Evolutionary conservation across 108 stramenopile genomes (phyloP).

Genomic region (Skeletonema marinoi): DNA sequence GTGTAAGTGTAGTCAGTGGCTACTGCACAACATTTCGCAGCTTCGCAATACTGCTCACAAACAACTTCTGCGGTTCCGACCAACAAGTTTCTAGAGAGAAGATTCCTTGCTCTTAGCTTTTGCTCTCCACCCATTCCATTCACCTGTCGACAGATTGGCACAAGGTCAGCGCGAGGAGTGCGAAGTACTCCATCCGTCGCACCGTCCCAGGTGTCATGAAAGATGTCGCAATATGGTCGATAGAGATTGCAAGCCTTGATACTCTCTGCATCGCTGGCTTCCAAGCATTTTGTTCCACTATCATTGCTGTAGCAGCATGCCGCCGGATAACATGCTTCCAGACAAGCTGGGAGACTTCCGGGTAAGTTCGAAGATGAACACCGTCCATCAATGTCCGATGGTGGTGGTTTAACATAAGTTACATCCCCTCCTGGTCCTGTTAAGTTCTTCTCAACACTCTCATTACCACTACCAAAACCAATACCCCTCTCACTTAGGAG

Average conservation of each 20-base stretch:
- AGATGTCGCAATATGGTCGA: conserved; percentile 30
- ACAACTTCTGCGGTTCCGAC: not conserved
- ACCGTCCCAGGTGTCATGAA: conserved; percentile 30
- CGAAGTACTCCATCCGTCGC: conserved; percentile 28
- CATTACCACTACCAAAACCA: not conserved
- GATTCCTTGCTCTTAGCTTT: not conserved
- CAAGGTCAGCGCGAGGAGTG: not conserved
- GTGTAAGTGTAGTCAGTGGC: conserved; percentile 4
- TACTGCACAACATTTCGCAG: conserved; percentile 28
- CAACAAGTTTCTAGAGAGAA: not conserved
- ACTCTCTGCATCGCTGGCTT: not conserved
- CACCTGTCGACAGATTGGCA: conserved; percentile 1
- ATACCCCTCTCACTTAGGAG: not conserved
- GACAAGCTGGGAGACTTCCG: conserved; percentile 22
- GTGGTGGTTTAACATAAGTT: not conserved
- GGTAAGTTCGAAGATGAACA: conserved; percentile 39
- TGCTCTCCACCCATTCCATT: not conserved
- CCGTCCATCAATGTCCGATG: conserved; percentile 21
- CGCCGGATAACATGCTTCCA: conserved; percentile 18
- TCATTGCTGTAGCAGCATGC: conserved; percentile 19
- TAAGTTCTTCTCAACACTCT: not conserved
- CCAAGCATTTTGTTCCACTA: conserved; percentile 7
- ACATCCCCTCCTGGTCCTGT: not conserved
- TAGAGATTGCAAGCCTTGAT: conserved; percentile 15
- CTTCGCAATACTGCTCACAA: conserved; percentile 7